Percentiles rank a stretch among this genome's conserved stretches.
These are phyloP conservation scores for Venturia effusa DNA, from an alignment of 2,329 filamentous ascomycete genomes.

Conservation along the genomic window DNA sequence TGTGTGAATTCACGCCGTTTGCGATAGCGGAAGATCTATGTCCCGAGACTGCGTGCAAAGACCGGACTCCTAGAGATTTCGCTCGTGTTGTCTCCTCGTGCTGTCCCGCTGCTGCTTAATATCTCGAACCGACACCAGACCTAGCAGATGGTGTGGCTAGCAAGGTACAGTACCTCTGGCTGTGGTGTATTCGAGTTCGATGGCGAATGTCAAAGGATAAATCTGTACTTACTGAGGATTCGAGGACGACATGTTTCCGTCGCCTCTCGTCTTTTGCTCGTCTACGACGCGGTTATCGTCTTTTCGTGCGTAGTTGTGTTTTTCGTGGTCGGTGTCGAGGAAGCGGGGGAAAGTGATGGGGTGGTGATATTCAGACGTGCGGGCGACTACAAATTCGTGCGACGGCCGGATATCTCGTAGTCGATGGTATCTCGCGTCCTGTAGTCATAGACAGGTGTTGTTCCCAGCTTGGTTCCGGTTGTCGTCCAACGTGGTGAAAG, in stretches of 20 bases:
- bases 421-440: background rate
- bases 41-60: background rate
- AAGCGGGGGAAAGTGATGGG: background rate
- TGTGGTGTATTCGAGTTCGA: background rate
- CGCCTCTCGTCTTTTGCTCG: background rate
- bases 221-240: background rate
- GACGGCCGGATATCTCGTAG: background rate
- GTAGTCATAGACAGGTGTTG: background rate
- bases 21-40: background rate
- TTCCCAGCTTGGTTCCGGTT: background rate
- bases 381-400: background rate
- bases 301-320: background rate
- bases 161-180: background rate
- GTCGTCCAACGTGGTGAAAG: background rate
- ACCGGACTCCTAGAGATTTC: too few species aligned
- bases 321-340: background rate
- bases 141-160: background rate
- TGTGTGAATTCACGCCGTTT: background rate
- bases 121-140: background rate
- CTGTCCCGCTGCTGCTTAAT: background rate
- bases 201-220: background rate
- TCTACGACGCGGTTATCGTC: background rate
- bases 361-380: background rate
- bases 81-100: background rate
- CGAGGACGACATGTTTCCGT: conserved; percentile 2